Conservation (phyloP, 257 asterid species). For the Petrea volubilis region DNA sequence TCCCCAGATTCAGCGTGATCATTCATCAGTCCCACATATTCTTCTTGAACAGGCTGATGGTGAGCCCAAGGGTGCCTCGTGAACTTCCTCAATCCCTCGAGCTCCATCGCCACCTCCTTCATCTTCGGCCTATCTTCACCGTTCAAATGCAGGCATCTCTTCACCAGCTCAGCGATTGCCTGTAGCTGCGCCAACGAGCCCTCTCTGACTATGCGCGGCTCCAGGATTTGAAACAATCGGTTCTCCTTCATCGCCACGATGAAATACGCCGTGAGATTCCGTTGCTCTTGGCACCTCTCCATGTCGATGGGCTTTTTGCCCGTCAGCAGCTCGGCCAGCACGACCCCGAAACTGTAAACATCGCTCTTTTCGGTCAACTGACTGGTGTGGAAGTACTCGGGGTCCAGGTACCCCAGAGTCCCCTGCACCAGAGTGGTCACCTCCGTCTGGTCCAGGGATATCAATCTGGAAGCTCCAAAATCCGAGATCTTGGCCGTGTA, state of each 20-base stretch:
- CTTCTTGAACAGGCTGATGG: conserved; percentile 18
- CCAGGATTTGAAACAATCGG: conserved; percentile 51
- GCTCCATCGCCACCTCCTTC: conserved; percentile 78
- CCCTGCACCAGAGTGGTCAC: conserved; percentile 81
- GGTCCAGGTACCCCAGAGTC: conserved; percentile 76
- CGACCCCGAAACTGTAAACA: conserved; percentile 79
- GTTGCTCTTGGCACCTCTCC: conserved; percentile 44
- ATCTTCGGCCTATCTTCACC: conserved; percentile 72
- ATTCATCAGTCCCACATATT: conserved; percentile 31
- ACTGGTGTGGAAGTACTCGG: conserved; percentile 74
- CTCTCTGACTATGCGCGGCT: conserved; percentile 58
- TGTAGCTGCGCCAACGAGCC: conserved; percentile 62
- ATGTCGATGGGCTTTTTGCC: conserved; percentile 60
- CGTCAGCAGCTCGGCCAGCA: conserved; percentile 65
- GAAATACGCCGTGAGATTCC: conserved; percentile 51
- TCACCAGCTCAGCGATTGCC: conserved; percentile 46
- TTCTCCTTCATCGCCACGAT: conserved; percentile 45
- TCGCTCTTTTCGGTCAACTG: conserved; percentile 74
- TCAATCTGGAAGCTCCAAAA: conserved; percentile 78
- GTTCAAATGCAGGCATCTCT: conserved; percentile 47
- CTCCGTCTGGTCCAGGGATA: conserved; percentile 64
- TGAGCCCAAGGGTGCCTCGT: conserved; percentile 53
- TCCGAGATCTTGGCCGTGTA: conserved; percentile 69
- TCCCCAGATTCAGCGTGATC: conserved; percentile 18
- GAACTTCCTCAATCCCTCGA: conserved; percentile 62